Percentiles rank a stretch among this genome's conserved stretches.
Evolutionary conservation across 805 yeast genomes (phyloP).

Genomic region (Saccharomycopsis guyanensis): DNA sequence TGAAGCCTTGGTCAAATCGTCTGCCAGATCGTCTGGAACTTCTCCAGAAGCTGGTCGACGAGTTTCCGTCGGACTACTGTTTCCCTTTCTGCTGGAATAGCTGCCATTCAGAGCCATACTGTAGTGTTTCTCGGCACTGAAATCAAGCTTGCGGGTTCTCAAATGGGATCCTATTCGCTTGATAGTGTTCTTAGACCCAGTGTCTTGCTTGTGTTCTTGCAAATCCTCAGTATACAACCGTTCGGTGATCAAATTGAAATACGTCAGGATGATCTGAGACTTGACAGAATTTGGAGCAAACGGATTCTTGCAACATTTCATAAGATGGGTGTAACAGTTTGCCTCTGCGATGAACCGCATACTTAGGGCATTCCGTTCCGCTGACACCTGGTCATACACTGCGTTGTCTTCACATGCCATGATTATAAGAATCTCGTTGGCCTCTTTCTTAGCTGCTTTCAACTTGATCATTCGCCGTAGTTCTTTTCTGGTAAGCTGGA

Average conservation of each 20-base stretch:
- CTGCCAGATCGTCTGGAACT: background rate
- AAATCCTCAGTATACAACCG: slow-evolving; percentile 2
- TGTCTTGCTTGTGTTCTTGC: background rate
- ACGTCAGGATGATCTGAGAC: slow-evolving; percentile 7
- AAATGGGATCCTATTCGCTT: background rate
- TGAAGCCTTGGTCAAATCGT: slow-evolving; percentile 7
- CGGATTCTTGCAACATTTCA: slow-evolving; percentile 18
- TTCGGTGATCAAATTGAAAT: slow-evolving; percentile 17
- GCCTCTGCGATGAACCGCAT: background rate
- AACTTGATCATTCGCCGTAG: background rate
- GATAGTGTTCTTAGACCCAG: background rate
- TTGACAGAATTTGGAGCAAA: slow-evolving; percentile 6
- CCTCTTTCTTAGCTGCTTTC: background rate
- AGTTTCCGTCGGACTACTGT: background rate
- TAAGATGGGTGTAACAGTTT: slow-evolving; percentile 9
- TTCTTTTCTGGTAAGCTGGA: background rate
- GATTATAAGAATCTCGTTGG: slow-evolving; percentile 2
- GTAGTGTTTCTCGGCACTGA: background rate
- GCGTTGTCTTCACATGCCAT: background rate
- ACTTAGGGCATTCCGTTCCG: background rate
- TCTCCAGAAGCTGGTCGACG: background rate
- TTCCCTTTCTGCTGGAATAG: background rate
- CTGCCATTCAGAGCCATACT: background rate
- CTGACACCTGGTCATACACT: background rate
- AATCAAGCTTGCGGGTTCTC: background rate